A percentile compares a stretch with the other conserved stretches of the same genome.
Evolutionary conservation across 768 basidiomycete species (phyloP).

Genomic region (Trametes maxima): DNA sequence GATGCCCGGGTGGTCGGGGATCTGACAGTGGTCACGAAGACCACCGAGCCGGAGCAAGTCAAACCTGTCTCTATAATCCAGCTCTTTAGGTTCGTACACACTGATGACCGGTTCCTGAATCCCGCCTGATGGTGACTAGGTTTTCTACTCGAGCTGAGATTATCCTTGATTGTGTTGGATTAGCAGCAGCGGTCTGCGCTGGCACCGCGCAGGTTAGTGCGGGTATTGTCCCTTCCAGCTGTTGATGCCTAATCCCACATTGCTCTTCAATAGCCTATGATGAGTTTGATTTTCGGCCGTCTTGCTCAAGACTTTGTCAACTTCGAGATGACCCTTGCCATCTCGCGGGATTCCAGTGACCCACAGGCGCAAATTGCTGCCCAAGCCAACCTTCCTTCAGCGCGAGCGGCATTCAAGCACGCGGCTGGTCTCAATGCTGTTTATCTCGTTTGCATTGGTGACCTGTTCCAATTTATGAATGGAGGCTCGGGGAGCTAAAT

Average conservation of each 20-base stretch:
- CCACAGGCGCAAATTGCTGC: slow-evolving; percentile 20
- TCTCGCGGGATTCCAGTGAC: slow-evolving; percentile 6
- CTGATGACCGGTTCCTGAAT: not conserved
- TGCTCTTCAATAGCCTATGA: slow-evolving; percentile 53
- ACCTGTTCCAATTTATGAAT: slow-evolving; percentile 18
- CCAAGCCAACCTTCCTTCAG: slow-evolving; percentile 34
- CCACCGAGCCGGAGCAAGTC: not conserved
- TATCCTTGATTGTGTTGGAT: slow-evolving; percentile 65
- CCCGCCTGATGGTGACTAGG: slow-evolving; percentile 38
- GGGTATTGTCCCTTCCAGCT: not conserved
- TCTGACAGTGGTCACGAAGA: not conserved
- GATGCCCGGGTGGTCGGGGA: too few species aligned
- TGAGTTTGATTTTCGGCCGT: slow-evolving; percentile 84
- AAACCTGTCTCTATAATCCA: slow-evolving; percentile 36
- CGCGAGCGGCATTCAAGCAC: slow-evolving; percentile 51
- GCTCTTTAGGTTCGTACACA: slow-evolving; percentile 31
- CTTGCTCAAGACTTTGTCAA: slow-evolving; percentile 73
- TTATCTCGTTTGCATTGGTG: slow-evolving; percentile 71
- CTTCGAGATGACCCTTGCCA: slow-evolving; percentile 44
- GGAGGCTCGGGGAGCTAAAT: slow-evolving; percentile 11
- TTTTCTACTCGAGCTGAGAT: slow-evolving; percentile 76
- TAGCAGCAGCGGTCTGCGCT: slow-evolving; percentile 69
- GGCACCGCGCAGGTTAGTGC: slow-evolving; percentile 76
- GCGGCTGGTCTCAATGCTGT: slow-evolving; percentile 57
- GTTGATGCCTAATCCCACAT: not conserved